These are phyloP conservation scores for Filobasidium floriforme DNA, from an alignment of 768 basidiomycete species.

Conservation along the genomic window DNA sequence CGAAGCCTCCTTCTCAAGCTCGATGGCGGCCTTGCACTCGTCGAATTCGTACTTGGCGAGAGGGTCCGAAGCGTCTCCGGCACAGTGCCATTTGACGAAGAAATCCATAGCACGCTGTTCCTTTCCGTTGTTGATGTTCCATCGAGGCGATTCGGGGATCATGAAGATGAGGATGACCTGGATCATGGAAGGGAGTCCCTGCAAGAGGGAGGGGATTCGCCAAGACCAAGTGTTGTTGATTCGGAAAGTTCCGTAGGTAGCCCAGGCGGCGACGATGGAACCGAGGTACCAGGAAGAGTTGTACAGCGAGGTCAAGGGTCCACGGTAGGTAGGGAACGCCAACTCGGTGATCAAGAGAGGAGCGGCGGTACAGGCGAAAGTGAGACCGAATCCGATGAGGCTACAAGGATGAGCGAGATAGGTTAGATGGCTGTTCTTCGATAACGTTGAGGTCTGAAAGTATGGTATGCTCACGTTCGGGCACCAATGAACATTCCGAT, in stretches of 20 bases:
- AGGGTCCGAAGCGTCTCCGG: constrained; percentile 57
- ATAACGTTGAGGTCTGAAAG: no score
- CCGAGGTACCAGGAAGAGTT: constrained; percentile 72
- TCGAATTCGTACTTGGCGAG: constrained; percentile 33
- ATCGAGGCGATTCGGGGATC: constrained; percentile 77
- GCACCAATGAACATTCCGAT: constrained; percentile 31
- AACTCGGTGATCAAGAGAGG: constrained; percentile 78
- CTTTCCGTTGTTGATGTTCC: constrained; percentile 66
- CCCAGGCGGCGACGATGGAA: constrained; percentile 50
- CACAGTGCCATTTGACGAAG: constrained; percentile 76
- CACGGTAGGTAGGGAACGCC: constrained; percentile 76
- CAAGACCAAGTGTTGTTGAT: constrained; percentile 51
- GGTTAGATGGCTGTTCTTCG: not conserved
- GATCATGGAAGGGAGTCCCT: constrained; percentile 55
- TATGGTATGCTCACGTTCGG: constrained; percentile 15
- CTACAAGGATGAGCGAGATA: not conserved
- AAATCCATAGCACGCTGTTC: constrained; percentile 61
- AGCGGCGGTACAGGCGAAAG: constrained; percentile 61
- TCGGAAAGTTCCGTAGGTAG: constrained; percentile 56
- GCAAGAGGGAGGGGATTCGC: constrained; percentile 51
- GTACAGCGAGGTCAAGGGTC: constrained; percentile 58
- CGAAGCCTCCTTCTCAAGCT: constrained; percentile 56
- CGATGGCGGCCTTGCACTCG: constrained; percentile 64
- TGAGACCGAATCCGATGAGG: constrained; percentile 55
- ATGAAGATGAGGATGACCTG: constrained; percentile 63